Percentiles rank a stretch among this genome's conserved stretches.
Conservation (phyloP, 495 filamentous ascomycete species). For the Schizothecium vesticola region DNA sequence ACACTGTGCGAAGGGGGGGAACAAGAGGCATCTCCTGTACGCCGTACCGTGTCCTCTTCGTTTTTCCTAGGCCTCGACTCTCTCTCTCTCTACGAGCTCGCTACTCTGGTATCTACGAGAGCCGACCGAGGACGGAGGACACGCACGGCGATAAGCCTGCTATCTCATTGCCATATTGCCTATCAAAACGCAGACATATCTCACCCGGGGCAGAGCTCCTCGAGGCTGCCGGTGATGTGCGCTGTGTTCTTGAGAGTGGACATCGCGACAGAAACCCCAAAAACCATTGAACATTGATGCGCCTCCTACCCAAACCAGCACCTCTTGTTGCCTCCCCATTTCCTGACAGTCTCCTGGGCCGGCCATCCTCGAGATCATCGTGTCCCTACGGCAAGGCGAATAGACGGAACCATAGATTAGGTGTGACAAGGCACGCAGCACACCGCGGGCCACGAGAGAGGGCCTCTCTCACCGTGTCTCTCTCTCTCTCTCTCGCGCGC, state of each 20-base stretch:
- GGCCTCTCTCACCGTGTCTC: not conserved
- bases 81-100: too few relatives aligned
- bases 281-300: not conserved
- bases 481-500: not conserved
- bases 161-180: not conserved
- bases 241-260: not conserved
- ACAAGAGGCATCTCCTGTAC: not conserved
- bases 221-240: not conserved
- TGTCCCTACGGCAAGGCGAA: too few relatives aligned
- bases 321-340: not conserved
- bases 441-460: not conserved
- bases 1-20: not conserved
- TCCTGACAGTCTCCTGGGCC: not conserved
- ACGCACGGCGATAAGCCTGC: not conserved
- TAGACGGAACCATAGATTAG: not conserved
- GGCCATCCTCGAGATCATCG: too few relatives aligned
- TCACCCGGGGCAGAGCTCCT: not conserved
- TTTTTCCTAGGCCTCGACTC: too few relatives aligned
- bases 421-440: not conserved
- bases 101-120: too few relatives aligned
- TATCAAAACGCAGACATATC: not conserved
- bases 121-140: too few relatives aligned
- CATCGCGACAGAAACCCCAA: not conserved
- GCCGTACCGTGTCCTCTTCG: not conserved
- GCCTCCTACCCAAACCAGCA: too few relatives aligned